Base-by-base conservation (phyloP, 305 asterid genomes). In the Fraxinus sp. region DNA sequence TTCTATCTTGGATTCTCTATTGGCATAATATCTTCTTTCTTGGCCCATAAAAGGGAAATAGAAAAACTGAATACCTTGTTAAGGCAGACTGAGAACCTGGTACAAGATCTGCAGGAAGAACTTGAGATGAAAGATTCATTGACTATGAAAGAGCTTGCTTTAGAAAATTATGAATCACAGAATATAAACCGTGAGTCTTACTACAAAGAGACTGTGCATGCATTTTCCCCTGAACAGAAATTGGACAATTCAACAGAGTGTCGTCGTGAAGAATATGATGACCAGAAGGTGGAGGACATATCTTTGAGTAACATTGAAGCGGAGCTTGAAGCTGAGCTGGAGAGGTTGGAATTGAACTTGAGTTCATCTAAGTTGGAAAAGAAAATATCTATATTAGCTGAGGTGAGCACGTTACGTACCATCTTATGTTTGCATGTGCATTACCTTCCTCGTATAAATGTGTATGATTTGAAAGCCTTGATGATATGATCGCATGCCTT, bases 241-340 rank as follows among this genome's bases (percentile, higher is more conserved):
- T 73, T 62, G 57, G 57, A 86, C 22, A 49, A 81, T 57, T 39
- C 80, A 35, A 55, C 82, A 20, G 59, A 55, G 57, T 35, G 83
- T 20, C 28, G 52, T 66, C 75, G 37, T 41, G 87, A 80, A 22
- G 87, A 90, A 64, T 71, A 43, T 82, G 77, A 80, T 68, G 86
- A 84, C 81, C 87, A 80, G 83, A 88, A 84, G 83, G 82, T 84
- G 39, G 93, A 89, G 77, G 96, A 90, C 82, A 91, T 90, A 84
- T 91, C 97, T 33, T 85, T 91, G 84, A 88, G 93, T 86, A 88
- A 84, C 84, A 94, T 96, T 79, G 99, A 93, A 92, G 98, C 97
- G 59, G 99, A 94, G 91, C 99, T 96, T 82, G 97, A 93, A 90
- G 98, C 96, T 10, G 99, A 96, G 85, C 87, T 94, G 80, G 94